Conservation (phyloP, 306 rosid genomes). For the Gillenia trifoliata region DNA sequence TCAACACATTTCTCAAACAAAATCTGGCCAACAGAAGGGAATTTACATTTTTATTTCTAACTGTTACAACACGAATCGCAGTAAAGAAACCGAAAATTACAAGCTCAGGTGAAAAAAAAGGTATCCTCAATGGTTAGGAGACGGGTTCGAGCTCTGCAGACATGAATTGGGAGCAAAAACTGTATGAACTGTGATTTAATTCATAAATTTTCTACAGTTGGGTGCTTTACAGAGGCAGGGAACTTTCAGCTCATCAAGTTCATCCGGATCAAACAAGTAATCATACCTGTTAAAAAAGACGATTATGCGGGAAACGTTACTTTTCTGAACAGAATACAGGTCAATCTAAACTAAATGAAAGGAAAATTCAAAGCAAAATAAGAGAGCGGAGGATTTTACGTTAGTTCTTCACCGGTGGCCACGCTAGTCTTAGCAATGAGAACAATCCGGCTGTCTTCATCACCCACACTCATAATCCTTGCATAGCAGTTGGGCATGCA, state of each 20-base stretch:
- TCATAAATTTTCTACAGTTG: constrained; percentile 78
- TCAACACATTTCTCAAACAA: not conserved
- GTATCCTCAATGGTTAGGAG: constrained; percentile 35
- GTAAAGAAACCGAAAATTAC: not conserved
- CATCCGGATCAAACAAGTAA: constrained; percentile 91
- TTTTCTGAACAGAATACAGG: not conserved
- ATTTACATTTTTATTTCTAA: constrained; percentile 24
- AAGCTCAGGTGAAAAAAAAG: constrained; percentile 7
- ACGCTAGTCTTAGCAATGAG: constrained; percentile 80
- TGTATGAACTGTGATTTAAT: constrained; percentile 34
- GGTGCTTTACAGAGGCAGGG: constrained; percentile 86
- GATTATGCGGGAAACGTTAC: not conserved
- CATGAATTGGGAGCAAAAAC: constrained; percentile 11
- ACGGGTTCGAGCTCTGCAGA: constrained; percentile 20
- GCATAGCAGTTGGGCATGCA: constrained; percentile 98
- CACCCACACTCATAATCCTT: constrained; percentile 76
- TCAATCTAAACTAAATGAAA: not conserved
- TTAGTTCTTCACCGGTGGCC: constrained; percentile 86
- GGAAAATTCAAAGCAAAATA: not conserved
- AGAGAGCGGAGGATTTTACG: constrained; percentile 31
- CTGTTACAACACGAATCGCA: constrained; percentile 28
- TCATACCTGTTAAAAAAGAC: constrained; percentile 60
- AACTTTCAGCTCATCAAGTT: constrained; percentile 75
- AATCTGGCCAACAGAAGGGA: not conserved
- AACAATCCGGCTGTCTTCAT: constrained; percentile 75